These are phyloP conservation scores for Penicillium herquei DNA, from an alignment of 495 filamentous ascomycete species.

Conservation along the genomic window DNA sequence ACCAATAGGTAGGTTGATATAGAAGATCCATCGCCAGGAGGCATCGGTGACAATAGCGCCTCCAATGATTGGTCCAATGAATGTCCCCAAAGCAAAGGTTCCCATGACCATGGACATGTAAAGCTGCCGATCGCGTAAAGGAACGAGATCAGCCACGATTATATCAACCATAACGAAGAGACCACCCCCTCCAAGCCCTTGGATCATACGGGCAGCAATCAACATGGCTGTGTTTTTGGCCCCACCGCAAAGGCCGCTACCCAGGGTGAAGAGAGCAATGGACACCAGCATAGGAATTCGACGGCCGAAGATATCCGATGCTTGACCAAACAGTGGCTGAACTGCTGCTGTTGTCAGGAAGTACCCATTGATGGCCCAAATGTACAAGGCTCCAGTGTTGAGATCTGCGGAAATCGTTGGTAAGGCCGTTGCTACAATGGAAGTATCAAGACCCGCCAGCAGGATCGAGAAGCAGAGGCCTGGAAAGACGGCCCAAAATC, in stretches of 20 bases:
- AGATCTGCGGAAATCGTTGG: neutral
- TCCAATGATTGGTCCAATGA: constrained; percentile 34
- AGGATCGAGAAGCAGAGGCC: neutral
- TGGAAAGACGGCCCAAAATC: neutral
- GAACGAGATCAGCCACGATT: constrained; percentile 35
- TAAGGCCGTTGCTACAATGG: neutral
- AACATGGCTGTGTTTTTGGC: constrained; percentile 25
- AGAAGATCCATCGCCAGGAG: constrained; percentile 62
- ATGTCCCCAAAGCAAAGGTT: constrained; percentile 22
- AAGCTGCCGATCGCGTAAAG: constrained; percentile 30
- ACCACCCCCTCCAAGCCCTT: constrained; percentile 32
- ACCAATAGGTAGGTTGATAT: constrained; percentile 58
- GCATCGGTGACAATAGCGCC: constrained; percentile 26
- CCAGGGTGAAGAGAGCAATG: constrained; percentile 34
- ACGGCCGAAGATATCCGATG: constrained; percentile 51
- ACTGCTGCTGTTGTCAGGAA: constrained; percentile 27
- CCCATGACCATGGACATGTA: constrained; percentile 23
- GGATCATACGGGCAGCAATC: constrained; percentile 26
- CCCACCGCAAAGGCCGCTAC: constrained; percentile 38
- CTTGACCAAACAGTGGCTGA: constrained; percentile 35
- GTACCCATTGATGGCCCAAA: constrained; percentile 45
- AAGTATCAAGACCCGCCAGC: neutral
- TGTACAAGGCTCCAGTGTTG: constrained; percentile 18
- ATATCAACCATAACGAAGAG: constrained; percentile 30
- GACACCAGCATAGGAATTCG: constrained; percentile 39